These are phyloP conservation scores for Miscanthus lutarioriparius DNA, from an alignment of 176 grass and related monocot species.

Conservation along the genomic window DNA sequence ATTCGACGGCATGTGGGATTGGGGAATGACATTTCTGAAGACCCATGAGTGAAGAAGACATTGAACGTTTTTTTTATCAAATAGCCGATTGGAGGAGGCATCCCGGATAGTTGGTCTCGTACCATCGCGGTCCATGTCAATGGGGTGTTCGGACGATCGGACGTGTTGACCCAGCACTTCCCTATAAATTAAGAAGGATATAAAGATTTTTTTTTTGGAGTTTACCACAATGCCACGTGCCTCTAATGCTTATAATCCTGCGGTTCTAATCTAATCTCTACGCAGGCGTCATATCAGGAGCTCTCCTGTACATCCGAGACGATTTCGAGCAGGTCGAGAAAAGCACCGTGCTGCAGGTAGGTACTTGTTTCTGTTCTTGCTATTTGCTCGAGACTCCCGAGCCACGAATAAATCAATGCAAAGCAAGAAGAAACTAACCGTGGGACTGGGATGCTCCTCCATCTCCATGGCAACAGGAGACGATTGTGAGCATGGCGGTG, in stretches of 20 bases:
- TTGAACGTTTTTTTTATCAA: too few species aligned
- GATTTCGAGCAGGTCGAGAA: slow-evolving; percentile 69
- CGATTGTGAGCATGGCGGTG: slow-evolving; percentile 85
- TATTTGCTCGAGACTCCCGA: not conserved
- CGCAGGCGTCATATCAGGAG: slow-evolving; percentile 82
- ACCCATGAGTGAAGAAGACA: too few species aligned
- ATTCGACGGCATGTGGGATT: too few species aligned
- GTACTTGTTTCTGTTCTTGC: slow-evolving; percentile 15
- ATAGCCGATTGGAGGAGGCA: too few species aligned
- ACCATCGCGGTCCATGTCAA: too few species aligned
- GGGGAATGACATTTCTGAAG: too few species aligned
- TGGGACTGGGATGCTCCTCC: not conserved
- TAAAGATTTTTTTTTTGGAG: too few species aligned
- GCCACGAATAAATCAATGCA: not conserved
- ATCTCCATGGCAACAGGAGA: slow-evolving; percentile 43
- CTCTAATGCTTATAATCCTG: not conserved
- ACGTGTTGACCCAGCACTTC: too few species aligned
- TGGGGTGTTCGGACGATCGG: too few species aligned
- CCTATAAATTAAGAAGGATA: too few species aligned
- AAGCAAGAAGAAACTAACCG: not conserved
- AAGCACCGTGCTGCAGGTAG: slow-evolving; percentile 83
- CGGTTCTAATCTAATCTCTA: not conserved
- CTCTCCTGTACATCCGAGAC: slow-evolving; percentile 83
- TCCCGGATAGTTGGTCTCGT: too few species aligned
- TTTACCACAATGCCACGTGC: not conserved